Evolutionary conservation across 257 asterid genomes (phyloP), one percentile per base, ranked within the genome.

Genomic region (Asclepias syriaca): DNA sequence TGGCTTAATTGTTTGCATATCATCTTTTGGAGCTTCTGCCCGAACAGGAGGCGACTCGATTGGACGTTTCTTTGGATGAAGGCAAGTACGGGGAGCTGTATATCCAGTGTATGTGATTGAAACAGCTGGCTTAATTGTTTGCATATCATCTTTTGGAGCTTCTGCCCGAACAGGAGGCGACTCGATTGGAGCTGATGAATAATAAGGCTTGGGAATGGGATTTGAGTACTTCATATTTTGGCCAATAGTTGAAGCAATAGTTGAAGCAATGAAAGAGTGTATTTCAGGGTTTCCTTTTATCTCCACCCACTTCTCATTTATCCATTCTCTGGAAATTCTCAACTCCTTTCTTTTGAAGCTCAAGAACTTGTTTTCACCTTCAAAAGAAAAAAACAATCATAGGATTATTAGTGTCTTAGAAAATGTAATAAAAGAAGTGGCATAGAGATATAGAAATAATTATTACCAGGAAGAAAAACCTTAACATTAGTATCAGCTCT

Each of bases 261-360:
- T 65, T 24, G 87, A 72, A 2, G 81, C 68, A 19, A 90, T 22
- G 18, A 78, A 67, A 34, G 88, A 78, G 45, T 77, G 77, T 69
- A 86, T 80, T 51, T 88, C 86, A 6, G 75, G 78, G 69, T 79
- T 87, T 7, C 75, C 53, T 61, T 65, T 65, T 32, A 83, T 58
- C 55, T 81, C 81, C 15, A 77, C 73, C 96, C 97, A 91, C 77
- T 77, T 73, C 60, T 66, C 21, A 56, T 78, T 74, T 3, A 84
- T 15, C 94, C 96, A 89, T 43, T 91, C 97, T 73, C 80, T 85
- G 3, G 97, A 91, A 24, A 43, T 66, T 69, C 94, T 80, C 3
- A 82, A 9, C 12, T 83, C 68, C 56, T 77, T 82, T 79, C 75
- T 84, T 69, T 68, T 82, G 39, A 86, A 15, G 1, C 68, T 66